Percentiles rank a stretch among this genome's conserved stretches.
phyloP scores from a whole-genome alignment of 306 rosid genomes.

The Ochetophila trinervis region DNA sequence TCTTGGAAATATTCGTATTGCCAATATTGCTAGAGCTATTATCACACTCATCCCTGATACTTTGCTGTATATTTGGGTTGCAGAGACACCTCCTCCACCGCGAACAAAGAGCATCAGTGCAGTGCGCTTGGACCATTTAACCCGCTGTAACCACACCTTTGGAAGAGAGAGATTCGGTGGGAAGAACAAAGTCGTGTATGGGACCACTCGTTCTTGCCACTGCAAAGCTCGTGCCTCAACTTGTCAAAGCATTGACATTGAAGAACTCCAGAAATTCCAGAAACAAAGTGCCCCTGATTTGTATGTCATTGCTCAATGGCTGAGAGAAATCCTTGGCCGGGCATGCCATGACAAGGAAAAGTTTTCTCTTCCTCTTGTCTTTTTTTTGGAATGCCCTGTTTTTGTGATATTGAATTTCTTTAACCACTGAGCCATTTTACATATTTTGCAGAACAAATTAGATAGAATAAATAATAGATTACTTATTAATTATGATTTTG shows the following conservation, averaged over 20 bases:
- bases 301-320: constrained; percentile 48
- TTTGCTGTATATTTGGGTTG: constrained; percentile 64
- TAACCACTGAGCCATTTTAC: too few relatives aligned
- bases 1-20: not conserved
- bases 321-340: constrained; percentile 91
- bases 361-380: not conserved
- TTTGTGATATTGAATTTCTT: too few relatives aligned
- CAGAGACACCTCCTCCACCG: constrained; percentile 57
- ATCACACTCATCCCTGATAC: constrained; percentile 64
- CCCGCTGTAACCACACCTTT: constrained; percentile 68
- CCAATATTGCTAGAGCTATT: constrained; percentile 16
- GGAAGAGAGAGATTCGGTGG: constrained; percentile 47
- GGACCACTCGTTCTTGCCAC: constrained; percentile 89
- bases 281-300: constrained; percentile 81
- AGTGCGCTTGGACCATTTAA: too few relatives aligned
- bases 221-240: constrained; percentile 81
- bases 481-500: too few relatives aligned
- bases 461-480: too few relatives aligned
- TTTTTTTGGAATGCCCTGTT: too few relatives aligned
- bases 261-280: constrained; percentile 59
- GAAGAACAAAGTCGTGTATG: too few relatives aligned
- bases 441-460: too few relatives aligned
- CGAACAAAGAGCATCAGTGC: constrained; percentile 71
- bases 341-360: constrained; percentile 68
- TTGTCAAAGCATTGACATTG: constrained; percentile 63